Conservation (phyloP, 331 rosid species). For the Stylosanthes scabra region DNA sequence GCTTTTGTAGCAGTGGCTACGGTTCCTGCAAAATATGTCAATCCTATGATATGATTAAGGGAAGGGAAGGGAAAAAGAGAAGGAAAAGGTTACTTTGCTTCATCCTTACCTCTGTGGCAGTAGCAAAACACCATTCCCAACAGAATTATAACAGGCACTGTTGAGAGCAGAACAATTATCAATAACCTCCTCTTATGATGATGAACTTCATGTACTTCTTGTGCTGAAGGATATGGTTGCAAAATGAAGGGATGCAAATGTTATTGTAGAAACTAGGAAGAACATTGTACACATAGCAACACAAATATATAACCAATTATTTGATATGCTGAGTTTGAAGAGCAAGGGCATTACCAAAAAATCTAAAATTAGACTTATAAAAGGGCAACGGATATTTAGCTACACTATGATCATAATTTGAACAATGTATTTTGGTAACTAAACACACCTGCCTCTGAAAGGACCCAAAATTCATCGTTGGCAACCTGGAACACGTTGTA, state of each 20-base stretch:
- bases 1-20: slow-evolving; percentile 18
- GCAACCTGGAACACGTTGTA: slow-evolving; percentile 52
- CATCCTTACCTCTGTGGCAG: slow-evolving; percentile 36
- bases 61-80: too few species aligned
- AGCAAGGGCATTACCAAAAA: too few species aligned
- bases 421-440: not conserved
- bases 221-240: slow-evolving; percentile 39
- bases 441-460: slow-evolving; percentile 54
- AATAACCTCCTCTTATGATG: slow-evolving; percentile 38
- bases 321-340: too few species aligned
- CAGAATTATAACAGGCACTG: slow-evolving; percentile 25
- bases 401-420: too few species aligned
- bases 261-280: slow-evolving; percentile 28
- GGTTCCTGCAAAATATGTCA: slow-evolving; percentile 31
- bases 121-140: slow-evolving; percentile 39
- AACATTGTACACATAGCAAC: too few species aligned
- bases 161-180: slow-evolving; percentile 40
- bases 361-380: too few species aligned
- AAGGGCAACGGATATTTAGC: too few species aligned
- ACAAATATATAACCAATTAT: too few species aligned
- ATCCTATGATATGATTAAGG: too few species aligned
- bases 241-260: slow-evolving; percentile 21
- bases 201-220: slow-evolving; percentile 33
- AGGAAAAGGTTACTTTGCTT: too few species aligned
- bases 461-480: slow-evolving; percentile 61